Evolutionary conservation across 2,329 filamentous ascomycete species (phyloP), one percentile per base, ranked within the genome.

Genomic region (Ophiostoma tasmaniense): DNA sequence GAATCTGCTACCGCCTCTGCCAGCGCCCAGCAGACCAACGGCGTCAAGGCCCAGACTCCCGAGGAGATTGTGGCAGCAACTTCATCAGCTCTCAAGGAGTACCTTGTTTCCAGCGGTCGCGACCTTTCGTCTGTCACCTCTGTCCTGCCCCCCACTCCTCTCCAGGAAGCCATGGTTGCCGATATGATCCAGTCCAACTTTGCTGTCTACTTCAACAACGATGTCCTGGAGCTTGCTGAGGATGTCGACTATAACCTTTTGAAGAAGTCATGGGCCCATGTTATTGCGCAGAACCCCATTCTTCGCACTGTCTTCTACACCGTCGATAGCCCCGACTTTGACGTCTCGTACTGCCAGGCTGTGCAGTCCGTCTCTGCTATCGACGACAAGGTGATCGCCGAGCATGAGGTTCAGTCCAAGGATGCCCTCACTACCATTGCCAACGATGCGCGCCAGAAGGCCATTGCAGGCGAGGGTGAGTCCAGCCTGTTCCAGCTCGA

Each of bases 131-230:
- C 80, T 13, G 74, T 89, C 0, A 85, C 90, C 66, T 76, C 81
- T 3, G 78, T 94, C 2, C 78, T 95, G 1, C 93, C 93, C 0
- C 84, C 89, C 0, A 96, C 93, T 0, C 89, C 93, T 7, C 82
- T 96, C 5, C 93, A 98, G 78, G 92, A 97, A 76, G 89, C 89
- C 1, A 92, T 97, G 87, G 80, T 96, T 2, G 88, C 89, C 0
- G 90, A 92, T 71, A 96, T 96, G 90, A 73, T 92, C 0, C 82
- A 86, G 20, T 95, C 92, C 0, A 82, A 86, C 2, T 94, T 90
- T 73, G 80, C 82, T 13, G 85, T 88, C 72, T 98, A 98, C 76
- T 96, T 92, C 80, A 97, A 96, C 71, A 89, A 95, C 69, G 91
- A 97, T 73, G 78, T 94, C 1, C 80, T 96, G 28, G 83, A 87